phyloP scores from a whole-genome alignment of 2,329 filamentous ascomycete genomes.

The Penicillium carneum region DNA sequence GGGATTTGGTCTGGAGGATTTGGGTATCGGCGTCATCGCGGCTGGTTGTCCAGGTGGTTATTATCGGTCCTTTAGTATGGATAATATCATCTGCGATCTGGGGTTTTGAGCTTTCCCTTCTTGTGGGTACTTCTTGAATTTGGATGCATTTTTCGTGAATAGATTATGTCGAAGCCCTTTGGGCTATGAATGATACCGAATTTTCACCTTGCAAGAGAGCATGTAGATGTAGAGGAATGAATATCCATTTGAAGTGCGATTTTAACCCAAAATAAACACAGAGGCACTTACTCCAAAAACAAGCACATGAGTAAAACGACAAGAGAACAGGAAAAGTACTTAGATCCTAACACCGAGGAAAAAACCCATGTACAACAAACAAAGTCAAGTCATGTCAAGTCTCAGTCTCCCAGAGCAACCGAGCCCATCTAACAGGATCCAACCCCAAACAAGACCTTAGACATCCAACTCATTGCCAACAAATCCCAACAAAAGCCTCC shows the following conservation, averaged over 20 bases:
- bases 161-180: not conserved
- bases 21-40: conserved; percentile 13
- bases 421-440: not conserved
- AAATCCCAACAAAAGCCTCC: conserved; percentile 72
- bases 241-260: conserved; percentile 12
- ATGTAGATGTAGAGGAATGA: not conserved
- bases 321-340: conserved; percentile 12
- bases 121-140: not conserved
- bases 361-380: conserved; percentile 20
- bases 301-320: conserved; percentile 12
- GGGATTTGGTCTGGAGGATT: not conserved
- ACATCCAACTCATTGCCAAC: conserved; percentile 57
- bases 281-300: not conserved
- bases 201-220: not conserved
- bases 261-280: conserved; percentile 4
- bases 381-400: conserved; percentile 16
- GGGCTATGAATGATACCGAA: conserved; percentile 1
- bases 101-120: not conserved
- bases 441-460: conserved; percentile 2
- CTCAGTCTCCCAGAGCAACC: not conserved
- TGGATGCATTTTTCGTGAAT: not conserved
- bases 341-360: conserved; percentile 19
- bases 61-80: not conserved
- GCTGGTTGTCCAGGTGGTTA: not conserved
- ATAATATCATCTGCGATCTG: not conserved